These are phyloP conservation scores for Silene coronaria DNA, from an alignment of 179 eudicot species.

Conservation along the genomic window DNA sequence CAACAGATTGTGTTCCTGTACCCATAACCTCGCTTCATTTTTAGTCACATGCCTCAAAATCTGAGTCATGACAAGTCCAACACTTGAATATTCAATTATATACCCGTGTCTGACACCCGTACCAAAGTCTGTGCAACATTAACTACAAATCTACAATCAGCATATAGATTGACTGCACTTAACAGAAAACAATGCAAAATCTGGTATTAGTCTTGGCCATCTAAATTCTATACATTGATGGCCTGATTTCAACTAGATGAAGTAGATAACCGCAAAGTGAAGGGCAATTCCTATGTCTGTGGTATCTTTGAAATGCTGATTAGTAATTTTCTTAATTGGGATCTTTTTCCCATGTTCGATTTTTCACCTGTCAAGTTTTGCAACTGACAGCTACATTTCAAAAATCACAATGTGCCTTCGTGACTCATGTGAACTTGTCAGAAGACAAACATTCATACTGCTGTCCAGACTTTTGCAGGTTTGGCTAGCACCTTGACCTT, in stretches of 20 bases:
- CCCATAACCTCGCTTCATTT: not conserved
- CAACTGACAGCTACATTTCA: constrained; percentile 61
- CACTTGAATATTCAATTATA: not conserved
- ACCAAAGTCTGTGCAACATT: not conserved
- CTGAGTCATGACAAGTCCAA: not conserved
- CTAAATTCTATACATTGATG: not conserved
- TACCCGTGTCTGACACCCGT: not conserved
- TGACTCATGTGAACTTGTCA: constrained; percentile 90
- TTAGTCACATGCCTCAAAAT: not conserved
- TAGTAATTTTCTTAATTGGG: not conserved
- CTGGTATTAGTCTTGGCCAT: not conserved
- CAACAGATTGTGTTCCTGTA: not conserved
- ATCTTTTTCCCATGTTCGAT: not conserved
- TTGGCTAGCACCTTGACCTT: constrained; percentile 5
- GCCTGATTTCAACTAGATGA: not conserved
- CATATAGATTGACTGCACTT: not conserved
- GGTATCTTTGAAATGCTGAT: not conserved
- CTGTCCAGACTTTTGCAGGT: constrained; percentile 93
- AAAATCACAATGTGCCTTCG: constrained; percentile 89
- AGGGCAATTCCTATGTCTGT: not conserved
- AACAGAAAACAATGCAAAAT: not conserved
- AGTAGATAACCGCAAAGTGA: not conserved
- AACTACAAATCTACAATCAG: not conserved
- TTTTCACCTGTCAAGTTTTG: constrained; percentile 12
- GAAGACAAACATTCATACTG: constrained; percentile 88